A percentile compares a stretch with the other conserved stretches of the same genome.
Evolutionary conservation across 768 basidiomycete genomes (phyloP).

Genomic region (Porphyrellus cyaneotinctus): DNA sequence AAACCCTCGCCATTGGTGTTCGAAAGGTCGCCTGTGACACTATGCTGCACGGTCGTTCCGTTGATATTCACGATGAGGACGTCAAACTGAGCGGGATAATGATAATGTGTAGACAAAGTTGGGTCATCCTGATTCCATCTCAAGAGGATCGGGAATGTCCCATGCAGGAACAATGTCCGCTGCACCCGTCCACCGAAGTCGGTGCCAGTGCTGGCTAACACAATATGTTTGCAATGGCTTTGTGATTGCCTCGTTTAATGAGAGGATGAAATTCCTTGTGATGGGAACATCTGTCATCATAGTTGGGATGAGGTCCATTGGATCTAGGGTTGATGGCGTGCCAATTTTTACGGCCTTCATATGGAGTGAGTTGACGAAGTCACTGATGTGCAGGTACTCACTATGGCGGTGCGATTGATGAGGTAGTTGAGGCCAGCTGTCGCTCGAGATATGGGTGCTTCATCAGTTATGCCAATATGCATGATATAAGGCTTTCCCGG

Average conservation of each 20-base stretch:
- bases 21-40: neutral
- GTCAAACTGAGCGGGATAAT: conserved; percentile 22
- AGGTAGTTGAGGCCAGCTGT: conserved; percentile 35
- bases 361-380: neutral
- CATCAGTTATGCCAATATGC: conserved; percentile 31
- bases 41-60: conserved; percentile 5
- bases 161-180: no score
- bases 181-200: conserved; percentile 25
- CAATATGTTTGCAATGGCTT: conserved; percentile 31
- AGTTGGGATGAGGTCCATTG: conserved; percentile 19
- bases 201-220: conserved; percentile 32
- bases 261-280: conserved; percentile 33
- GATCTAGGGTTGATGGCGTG: conserved; percentile 21
- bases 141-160: no score
- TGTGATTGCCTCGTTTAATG: conserved; percentile 23
- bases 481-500: conserved; percentile 26
- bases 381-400: conserved; percentile 14
- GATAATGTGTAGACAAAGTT: no score
- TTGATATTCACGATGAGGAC: conserved; percentile 3
- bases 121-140: no score
- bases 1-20: neutral
- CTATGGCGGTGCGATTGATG: conserved; percentile 38
- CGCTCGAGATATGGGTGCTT: conserved; percentile 24
- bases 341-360: conserved; percentile 23
- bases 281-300: conserved; percentile 34